Evolutionary conservation across 2,329 filamentous ascomycete species (phyloP).

Genomic region (Aureobasidium sp.): DNA sequence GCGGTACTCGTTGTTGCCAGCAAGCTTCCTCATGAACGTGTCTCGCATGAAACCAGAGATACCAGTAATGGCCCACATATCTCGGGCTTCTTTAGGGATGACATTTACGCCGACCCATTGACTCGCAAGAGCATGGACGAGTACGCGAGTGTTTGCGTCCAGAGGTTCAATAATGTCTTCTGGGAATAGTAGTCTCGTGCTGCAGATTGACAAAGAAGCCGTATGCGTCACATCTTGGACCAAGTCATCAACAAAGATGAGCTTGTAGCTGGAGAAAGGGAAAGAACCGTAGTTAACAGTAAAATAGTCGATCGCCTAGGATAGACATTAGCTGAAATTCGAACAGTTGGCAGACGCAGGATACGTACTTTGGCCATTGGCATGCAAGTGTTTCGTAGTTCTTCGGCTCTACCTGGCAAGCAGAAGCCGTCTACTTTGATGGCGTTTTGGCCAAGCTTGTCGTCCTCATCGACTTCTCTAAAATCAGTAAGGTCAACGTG

Average conservation of each 20-base stretch:
- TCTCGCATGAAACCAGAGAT: slow-evolving; percentile 94
- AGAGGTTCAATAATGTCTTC: slow-evolving; percentile 80
- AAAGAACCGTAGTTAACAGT: slow-evolving; percentile 83
- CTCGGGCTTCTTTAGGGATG: slow-evolving; percentile 69
- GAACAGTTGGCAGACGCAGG: slow-evolving; percentile 13
- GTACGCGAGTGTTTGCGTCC: slow-evolving; percentile 68
- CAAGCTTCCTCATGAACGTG: slow-evolving; percentile 80
- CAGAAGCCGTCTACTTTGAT: slow-evolving; percentile 89
- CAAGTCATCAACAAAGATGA: slow-evolving; percentile 91
- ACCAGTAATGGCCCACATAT: slow-evolving; percentile 85
- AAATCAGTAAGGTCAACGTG: slow-evolving; percentile 85
- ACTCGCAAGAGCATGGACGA: slow-evolving; percentile 77
- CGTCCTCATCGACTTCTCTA: slow-evolving; percentile 83
- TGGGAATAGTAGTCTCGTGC: slow-evolving; percentile 75
- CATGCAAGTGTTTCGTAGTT: slow-evolving; percentile 80
- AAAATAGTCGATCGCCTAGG: slow-evolving; percentile 74
- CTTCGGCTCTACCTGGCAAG: slow-evolving; percentile 71
- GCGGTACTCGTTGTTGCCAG: slow-evolving; percentile 89
- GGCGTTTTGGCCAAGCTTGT: slow-evolving; percentile 80
- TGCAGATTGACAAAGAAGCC: slow-evolving; percentile 81
- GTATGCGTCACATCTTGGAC: slow-evolving; percentile 66
- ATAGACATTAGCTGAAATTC: background rate
- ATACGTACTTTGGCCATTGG: slow-evolving; percentile 57
- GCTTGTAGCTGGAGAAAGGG: slow-evolving; percentile 84
- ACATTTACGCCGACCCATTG: slow-evolving; percentile 96